Percentiles rank a stretch among this genome's conserved stretches.
Conservation (phyloP, 768 basidiomycete genomes). For the Neoboletus subvelutipes region DNA sequence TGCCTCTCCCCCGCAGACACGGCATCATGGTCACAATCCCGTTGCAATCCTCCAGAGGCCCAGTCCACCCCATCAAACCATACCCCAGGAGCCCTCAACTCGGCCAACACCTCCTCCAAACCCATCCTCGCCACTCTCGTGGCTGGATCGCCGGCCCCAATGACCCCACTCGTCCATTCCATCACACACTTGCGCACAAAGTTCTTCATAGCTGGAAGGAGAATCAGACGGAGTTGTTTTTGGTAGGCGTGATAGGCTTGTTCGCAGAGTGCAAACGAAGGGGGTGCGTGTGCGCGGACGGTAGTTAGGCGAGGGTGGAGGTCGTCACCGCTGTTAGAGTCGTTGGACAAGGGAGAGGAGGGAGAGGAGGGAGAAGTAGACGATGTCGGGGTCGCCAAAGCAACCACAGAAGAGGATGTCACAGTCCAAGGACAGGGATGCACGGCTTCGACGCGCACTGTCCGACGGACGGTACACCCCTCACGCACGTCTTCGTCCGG, state of each 20-base stretch:
- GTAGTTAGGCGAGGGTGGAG: constrained; percentile 51
- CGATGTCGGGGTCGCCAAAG: constrained; percentile 17
- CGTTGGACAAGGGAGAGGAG: constrained; percentile 10
- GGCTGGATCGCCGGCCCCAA: constrained; percentile 50
- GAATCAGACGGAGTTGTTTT: constrained; percentile 56
- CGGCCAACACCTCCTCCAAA: constrained; percentile 57
- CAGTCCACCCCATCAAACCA: constrained; percentile 80
- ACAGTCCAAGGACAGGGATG: constrained; percentile 67
- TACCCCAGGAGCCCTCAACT: constrained; percentile 53
- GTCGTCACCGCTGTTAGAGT: constrained; percentile 16
- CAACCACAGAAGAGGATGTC: constrained; percentile 10
- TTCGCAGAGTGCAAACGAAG: constrained; percentile 63
- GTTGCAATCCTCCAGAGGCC: constrained; percentile 32
- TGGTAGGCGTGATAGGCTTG: constrained; percentile 57
- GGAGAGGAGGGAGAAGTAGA: constrained; percentile 28
- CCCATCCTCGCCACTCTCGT: constrained; percentile 54
- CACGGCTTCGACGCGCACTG: constrained; percentile 24
- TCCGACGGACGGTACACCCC: constrained; percentile 21
- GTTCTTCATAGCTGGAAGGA: constrained; percentile 67
- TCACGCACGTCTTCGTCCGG: constrained; percentile 20
- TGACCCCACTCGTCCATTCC: constrained; percentile 50
- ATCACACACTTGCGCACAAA: constrained; percentile 64
- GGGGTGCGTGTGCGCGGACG: constrained; percentile 53
- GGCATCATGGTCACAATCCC: constrained; percentile 41
- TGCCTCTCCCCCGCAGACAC: constrained; percentile 16